A percentile compares a stretch with the other conserved stretches of the same genome.
These are phyloP conservation scores for Canna indica DNA, from an alignment of 176 grass and related monocot genomes.

Conservation along the genomic window DNA sequence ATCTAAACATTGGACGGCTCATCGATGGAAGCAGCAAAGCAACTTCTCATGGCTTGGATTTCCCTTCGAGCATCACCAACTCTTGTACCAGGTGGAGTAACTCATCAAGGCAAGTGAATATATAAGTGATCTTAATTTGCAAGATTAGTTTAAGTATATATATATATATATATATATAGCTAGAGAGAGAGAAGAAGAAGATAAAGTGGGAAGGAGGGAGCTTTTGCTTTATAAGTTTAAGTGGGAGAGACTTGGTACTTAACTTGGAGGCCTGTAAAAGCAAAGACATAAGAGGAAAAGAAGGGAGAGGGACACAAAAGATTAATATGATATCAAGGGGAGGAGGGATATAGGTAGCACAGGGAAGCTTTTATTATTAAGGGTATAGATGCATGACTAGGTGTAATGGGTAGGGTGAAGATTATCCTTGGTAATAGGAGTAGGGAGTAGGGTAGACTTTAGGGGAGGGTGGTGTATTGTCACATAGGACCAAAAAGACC, in stretches of 20 bases:
- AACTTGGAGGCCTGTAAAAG: slow-evolving; percentile 18
- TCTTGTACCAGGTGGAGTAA: slow-evolving; percentile 73
- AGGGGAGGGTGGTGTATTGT: slow-evolving; percentile 28
- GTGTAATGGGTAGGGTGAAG: no score
- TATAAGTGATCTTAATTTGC: not conserved
- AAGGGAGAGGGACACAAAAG: slow-evolving; percentile 6
- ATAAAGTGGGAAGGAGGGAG: not conserved
- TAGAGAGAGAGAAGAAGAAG: no score
- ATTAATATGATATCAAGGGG: not conserved
- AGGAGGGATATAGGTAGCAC: no score
- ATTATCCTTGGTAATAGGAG: not conserved
- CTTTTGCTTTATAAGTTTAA: slow-evolving; percentile 35
- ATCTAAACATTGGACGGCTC: slow-evolving; percentile 9
- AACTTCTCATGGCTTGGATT: slow-evolving; percentile 42
- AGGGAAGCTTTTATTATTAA: no score
- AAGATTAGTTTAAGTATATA: not conserved
- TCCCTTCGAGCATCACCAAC: slow-evolving; percentile 38
- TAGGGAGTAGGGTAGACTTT: not conserved
- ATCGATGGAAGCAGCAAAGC: slow-evolving; percentile 27
- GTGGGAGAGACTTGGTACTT: slow-evolving; percentile 12
- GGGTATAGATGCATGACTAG: no score
- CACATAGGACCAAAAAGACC: slow-evolving; percentile 76
- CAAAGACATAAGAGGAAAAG: slow-evolving; percentile 14
- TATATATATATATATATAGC: slow-evolving; percentile 7
- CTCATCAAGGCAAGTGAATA: slow-evolving; percentile 44